Evolutionary conservation across 768 basidiomycete genomes (phyloP), one percentile per base, ranked within the genome.

Genomic region (Psilocybe subaeruginosa): DNA sequence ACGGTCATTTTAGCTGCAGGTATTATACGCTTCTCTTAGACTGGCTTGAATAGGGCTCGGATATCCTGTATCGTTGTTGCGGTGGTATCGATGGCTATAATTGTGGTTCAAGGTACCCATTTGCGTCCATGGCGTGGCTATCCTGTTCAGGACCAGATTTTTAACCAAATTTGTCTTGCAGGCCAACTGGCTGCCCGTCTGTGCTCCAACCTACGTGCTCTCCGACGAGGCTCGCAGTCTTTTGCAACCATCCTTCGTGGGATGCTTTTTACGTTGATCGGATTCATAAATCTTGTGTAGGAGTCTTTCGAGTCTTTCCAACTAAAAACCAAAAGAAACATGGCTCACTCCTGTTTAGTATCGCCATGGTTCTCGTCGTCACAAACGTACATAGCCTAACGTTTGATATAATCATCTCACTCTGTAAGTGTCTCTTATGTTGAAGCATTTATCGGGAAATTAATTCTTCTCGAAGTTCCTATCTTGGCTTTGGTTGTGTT

Each of bases 401-500:
- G 8, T 64, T 70, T 33, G 70, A 70, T 54, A 64, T 70, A 17
- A 54, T 68, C 11, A 59, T 70, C 27, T 61, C 70, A 35, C 56
- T 60, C 1, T 65, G 70, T 70, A 56, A 57, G 70, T 60, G 17
- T 7, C 19, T 39, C 29, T 19, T 43, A 9, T 16, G 23, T 52
- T 29, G 7, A 16, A 49, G 35, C n/a, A 3, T 23, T 4, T 2
- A 6, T 45, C 23, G 8, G 16, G 16, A 8, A 29, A 49, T 12
- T 60, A 35, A 59, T 16, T 3, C 7, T 4, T 19, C 53, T 27
- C 14, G 27, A 17, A 69, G 68, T 69, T 33, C 68, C 68, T 37
- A 17, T 68, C 5, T 47, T 68, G 8, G 64, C 68, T 19, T 66
- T 74, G 39, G 35, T 69, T 37, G 67, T 67, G 11, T 69, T 69